Evolutionary conservation across 257 asterid species (phyloP), one percentile per base, ranked within the genome.

Genomic region (Fraxinus cuspidata): DNA sequence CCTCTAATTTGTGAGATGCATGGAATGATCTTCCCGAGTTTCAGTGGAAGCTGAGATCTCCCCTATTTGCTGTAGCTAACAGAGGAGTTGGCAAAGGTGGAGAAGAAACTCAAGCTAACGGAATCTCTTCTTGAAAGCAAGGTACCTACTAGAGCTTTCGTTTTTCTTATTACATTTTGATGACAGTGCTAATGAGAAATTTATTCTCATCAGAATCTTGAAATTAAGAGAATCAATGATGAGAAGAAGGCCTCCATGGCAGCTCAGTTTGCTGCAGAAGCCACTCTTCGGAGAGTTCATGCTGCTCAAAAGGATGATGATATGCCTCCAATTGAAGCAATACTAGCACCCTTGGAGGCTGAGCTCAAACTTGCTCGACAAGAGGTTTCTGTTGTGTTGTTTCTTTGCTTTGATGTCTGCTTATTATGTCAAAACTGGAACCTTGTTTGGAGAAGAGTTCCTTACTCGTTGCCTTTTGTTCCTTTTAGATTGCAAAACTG

Each of bases 241-340:
- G 99, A 95, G 72, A 95, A 95, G 90, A 95, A 87, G 94, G 93
- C 98, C 47, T 91, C 98, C 64, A 90, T 95, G 97, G 96, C 97
- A 65, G 99, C 98, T 49, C 99, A 95, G 81, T 95, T 95, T 89
- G 99, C 99, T 12, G 99, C 99, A 56, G 99, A 95, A 85, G 99
- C 98, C 77, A 95, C 98, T 70, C 97, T 95, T 84, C 90, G 99
- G 34, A 89, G 99, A 84, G 99, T 95, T 77, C 99, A 95, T 81
- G 92, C 94, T 81, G 97, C 96, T 81, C 97, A 95, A 80, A 95
- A 93, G 82, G 99, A 95, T 75, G 99, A 95, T 81, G 98, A 95
- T 79, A 95, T 95, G 97, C 98, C 99, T 83, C 99, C 99, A 12
- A 93, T 95, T 84, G 99, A 95, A 90, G 98, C 99, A 68, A 93